Base-by-base conservation (phyloP, 345 rosid genomes). In the Raphanus raphanistrum region DNA sequence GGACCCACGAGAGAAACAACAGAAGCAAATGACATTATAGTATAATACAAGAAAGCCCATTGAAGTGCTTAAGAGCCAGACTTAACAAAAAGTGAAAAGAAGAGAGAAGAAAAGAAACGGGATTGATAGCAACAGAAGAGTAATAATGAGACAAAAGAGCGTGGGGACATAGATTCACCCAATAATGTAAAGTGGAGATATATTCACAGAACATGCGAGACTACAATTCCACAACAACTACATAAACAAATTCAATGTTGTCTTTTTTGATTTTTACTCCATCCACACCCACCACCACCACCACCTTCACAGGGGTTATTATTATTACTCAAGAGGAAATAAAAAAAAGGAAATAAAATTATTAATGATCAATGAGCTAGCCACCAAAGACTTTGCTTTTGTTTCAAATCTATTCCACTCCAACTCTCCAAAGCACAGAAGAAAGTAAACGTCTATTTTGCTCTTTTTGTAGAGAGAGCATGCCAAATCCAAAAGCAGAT, bases 401-500 rank as follows among this genome's bases (percentile, higher is more conserved):
- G n/a, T 12, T 48, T 48, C 16, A 43, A 43, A 43, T 10, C 68
- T 52, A 61, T 65, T 66, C 66, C 76, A 78, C 81, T 4, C 17
- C 58, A 52, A 52, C 58, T 15, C 58, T 52, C 26, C 58, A 52
- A 79, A 74, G 41, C 71, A 68, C 41, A 74, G 72, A 80, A 45
- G 79, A 70, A 70, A 80, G 83, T 70, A 67, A 48, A 70, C 79
- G 8, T 48, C 45, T 57, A 21, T 69, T 74, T 32, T 48, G 31
- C 33, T 48, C 36, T 12, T 52, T 73, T 3, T 9, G 26, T 1
- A 10, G 1, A 45, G 21, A 68, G 72, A 80, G 83, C 83, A 80
- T 80, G 79, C 79, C 76, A 64, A 64, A 80, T 74, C 74, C 52
- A 79, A 73, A 66, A 79, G 82, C 25, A 68, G 55, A 43, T 27